A percentile compares a stretch with the other conserved stretches of the same genome.
phyloP scores from a whole-genome alignment of 352 stramenopile species.

The Pythium rishiriense region DNA sequence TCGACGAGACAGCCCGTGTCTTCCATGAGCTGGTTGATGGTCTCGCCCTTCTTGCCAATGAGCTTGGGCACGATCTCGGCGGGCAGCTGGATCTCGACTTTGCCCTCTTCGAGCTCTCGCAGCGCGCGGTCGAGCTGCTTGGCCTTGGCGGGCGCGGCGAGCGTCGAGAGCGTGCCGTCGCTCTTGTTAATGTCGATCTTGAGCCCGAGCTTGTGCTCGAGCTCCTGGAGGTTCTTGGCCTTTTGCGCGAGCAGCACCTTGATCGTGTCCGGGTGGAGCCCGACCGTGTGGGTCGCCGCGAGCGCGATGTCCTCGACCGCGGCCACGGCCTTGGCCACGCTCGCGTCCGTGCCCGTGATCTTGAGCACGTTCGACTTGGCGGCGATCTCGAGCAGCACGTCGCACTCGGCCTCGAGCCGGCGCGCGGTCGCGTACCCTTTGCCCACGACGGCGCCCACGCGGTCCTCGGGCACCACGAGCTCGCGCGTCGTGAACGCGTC shows the following conservation, averaged over 20 bases:
- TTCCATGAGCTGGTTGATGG: constrained; percentile 84
- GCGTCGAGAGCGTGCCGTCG: constrained; percentile 64
- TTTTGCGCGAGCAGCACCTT: constrained; percentile 81
- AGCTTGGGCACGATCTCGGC: constrained; percentile 78
- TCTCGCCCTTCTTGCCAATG: constrained; percentile 85
- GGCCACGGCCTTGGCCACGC: constrained; percentile 40
- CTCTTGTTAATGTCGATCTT: constrained; percentile 73
- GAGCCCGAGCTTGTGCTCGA: constrained; percentile 56
- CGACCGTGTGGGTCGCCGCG: constrained; percentile 63
- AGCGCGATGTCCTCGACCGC: constrained; percentile 73
- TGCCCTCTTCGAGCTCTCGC: constrained; percentile 50
- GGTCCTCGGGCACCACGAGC: constrained; percentile 55
- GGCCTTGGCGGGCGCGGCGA: constrained; percentile 49
- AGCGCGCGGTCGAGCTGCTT: constrained; percentile 58
- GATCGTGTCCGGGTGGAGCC: constrained; percentile 72
- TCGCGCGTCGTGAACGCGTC: constrained; percentile 52
- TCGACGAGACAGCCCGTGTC: constrained; percentile 71
- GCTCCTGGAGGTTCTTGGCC: constrained; percentile 65
- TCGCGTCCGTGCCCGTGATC: constrained; percentile 53
- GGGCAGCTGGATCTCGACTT: constrained; percentile 62
- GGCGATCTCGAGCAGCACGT: constrained; percentile 65
- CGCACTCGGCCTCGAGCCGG: constrained; percentile 58
- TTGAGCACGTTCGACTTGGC: constrained; percentile 52
- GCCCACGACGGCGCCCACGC: constrained; percentile 66
- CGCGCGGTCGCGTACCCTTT: constrained; percentile 60